These are phyloP conservation scores for Tricholoma sp. DNA, from an alignment of 768 basidiomycete genomes.

Conservation along the genomic window DNA sequence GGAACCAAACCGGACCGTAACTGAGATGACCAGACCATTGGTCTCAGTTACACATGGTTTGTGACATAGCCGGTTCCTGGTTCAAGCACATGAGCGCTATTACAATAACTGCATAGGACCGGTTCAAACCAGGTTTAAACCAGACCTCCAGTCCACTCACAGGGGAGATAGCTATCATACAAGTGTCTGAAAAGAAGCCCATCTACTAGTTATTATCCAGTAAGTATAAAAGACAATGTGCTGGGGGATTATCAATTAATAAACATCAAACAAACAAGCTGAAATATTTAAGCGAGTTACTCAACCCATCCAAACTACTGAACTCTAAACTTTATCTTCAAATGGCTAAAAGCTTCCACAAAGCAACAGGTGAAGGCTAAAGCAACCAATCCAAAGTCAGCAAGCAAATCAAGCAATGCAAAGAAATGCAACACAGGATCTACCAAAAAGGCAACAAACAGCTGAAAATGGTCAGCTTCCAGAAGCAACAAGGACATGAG, in stretches of 20 bases:
- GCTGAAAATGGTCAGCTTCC: not conserved
- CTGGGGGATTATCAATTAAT: not conserved
- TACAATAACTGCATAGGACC: not conserved
- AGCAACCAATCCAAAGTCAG: not conserved
- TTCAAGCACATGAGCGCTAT: not conserved
- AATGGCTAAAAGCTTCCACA: not conserved
- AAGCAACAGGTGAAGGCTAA: not conserved
- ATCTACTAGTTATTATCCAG: not conserved
- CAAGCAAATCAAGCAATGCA: not conserved
- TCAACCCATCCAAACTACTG: not conserved
- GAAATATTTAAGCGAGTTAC: not conserved
- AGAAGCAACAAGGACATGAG: not conserved
- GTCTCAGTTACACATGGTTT: not conserved
- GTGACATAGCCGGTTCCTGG: not conserved
- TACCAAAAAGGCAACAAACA: not conserved
- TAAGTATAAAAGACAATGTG: not conserved
- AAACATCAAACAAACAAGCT: not conserved
- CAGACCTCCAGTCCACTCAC: not conserved
- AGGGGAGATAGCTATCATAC: not conserved
- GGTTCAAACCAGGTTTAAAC: not conserved
- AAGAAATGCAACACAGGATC: not conserved
- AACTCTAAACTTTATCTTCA: not conserved
- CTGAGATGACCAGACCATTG: not conserved
- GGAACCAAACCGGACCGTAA: not conserved
- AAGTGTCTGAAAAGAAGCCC: not conserved